Evolutionary conservation across 2,329 filamentous ascomycete species (phyloP).

Genomic region (Ophiostoma sp.): DNA sequence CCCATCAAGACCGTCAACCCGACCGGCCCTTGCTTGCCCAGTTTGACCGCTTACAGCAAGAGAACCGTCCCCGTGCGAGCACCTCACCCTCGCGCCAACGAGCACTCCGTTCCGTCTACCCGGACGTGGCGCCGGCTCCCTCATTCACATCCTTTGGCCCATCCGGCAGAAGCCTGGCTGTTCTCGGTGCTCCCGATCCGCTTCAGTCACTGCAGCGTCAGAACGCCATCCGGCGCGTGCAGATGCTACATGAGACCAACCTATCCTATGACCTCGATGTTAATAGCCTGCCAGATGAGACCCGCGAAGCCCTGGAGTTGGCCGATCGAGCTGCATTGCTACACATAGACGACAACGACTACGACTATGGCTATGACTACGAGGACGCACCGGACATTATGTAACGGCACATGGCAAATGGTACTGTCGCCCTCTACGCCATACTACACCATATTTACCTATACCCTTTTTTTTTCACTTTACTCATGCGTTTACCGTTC

Average conservation of each 20-base stretch:
- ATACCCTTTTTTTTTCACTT: not conserved
- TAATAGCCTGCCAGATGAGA: conserved; percentile 26
- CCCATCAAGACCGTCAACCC: conserved; percentile 49
- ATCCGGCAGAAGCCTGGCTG: not conserved
- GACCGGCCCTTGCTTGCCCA: conserved; percentile 46
- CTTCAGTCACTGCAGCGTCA: not conserved
- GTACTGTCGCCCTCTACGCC: not conserved
- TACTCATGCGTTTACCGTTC: not conserved
- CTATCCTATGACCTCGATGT: conserved; percentile 24
- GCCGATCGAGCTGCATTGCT: conserved; percentile 30
- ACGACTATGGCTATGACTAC: conserved; percentile 31
- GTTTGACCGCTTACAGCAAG: conserved; percentile 48
- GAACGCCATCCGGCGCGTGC: not conserved
- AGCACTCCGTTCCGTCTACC: not conserved
- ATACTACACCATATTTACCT: not conserved
- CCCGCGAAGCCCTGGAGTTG: conserved; percentile 28
- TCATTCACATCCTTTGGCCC: not conserved
- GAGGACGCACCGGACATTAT: conserved; percentile 29
- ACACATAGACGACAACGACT: conserved; percentile 15
- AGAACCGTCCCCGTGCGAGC: conserved; percentile 33
- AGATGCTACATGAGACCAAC: conserved; percentile 22
- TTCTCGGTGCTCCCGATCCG: not conserved
- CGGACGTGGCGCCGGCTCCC: not conserved
- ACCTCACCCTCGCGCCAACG: not conserved
- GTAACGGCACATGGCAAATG: not conserved